Percentiles rank a stretch among this genome's conserved stretches.
These are phyloP conservation scores for Diddensiella caesifluorescens DNA, from an alignment of 805 yeast species.

Conservation along the genomic window DNA sequence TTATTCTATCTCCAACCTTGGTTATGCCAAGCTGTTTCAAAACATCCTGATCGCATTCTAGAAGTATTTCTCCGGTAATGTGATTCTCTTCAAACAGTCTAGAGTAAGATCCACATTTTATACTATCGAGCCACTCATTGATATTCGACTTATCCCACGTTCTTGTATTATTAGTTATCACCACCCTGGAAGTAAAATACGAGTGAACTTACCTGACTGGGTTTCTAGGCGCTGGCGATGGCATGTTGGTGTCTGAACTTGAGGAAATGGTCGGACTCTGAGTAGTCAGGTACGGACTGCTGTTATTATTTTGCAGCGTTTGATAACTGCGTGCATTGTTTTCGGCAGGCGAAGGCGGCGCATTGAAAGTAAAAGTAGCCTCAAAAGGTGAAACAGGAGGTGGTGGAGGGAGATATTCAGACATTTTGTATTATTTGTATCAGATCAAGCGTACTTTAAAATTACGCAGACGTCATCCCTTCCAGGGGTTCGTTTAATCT, in stretches of 20 bases:
- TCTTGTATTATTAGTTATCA: not conserved
- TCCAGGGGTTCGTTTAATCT: too few species aligned
- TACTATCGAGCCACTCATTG: slow-evolving; percentile 31
- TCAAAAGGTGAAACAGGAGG: slow-evolving; percentile 27
- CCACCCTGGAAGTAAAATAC: slow-evolving; percentile 4
- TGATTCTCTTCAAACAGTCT: slow-evolving; percentile 39
- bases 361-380: slow-evolving; percentile 20
- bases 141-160: slow-evolving; percentile 28
- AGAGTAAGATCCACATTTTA: slow-evolving; percentile 28
- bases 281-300: slow-evolving; percentile 3
- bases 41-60: slow-evolving; percentile 57
- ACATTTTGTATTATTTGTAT: slow-evolving; percentile 1
- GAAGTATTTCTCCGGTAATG: slow-evolving; percentile 50
- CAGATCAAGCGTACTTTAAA: too few species aligned
- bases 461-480: too few species aligned
- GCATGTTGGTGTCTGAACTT: slow-evolving; percentile 2
- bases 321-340: not conserved
- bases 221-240: slow-evolving; percentile 5
- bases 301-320: not conserved
- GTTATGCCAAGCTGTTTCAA: slow-evolving; percentile 66
- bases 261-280: slow-evolving; percentile 3
- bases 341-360: slow-evolving; percentile 9
- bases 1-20: slow-evolving; percentile 80
- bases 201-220: not conserved
- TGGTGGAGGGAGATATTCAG: slow-evolving; percentile 25